Conservation (phyloP, 768 basidiomycete species). For the Xerocomellus amylosporus region DNA sequence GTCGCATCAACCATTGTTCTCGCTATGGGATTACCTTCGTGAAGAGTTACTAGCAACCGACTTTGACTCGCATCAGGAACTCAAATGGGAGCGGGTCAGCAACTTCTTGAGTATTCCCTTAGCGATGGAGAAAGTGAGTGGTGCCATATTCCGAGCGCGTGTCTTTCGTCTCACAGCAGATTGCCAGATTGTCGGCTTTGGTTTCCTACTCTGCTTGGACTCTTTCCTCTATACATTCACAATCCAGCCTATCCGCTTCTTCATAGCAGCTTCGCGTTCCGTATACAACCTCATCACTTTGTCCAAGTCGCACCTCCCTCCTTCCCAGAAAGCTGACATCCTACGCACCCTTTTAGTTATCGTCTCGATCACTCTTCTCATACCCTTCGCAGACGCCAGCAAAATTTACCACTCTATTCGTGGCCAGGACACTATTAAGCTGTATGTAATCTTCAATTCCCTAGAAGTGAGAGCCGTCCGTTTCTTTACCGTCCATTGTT, state of each 20-base stretch:
- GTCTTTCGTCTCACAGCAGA: conserved; percentile 3
- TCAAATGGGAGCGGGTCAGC: conserved; percentile 94
- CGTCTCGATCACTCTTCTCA: conserved; percentile 68
- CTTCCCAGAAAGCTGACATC: conserved; percentile 91
- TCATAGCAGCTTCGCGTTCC: conserved; percentile 60
- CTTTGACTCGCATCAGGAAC: conserved; percentile 89
- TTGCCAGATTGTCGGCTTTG: conserved; percentile 82
- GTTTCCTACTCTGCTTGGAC: conserved; percentile 90
- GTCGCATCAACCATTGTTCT: conserved; percentile 54
- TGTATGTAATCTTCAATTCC: conserved; percentile 99
- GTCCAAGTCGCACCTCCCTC: conserved; percentile 60
- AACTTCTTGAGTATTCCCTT: conserved; percentile 93
- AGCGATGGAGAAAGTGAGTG: conserved; percentile 87
- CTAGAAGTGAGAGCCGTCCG: conserved; percentile 69
- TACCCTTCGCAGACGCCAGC: conserved; percentile 88
- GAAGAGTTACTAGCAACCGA: conserved; percentile 91
- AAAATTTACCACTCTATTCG: conserved; percentile 98
- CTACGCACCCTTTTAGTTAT: conserved; percentile 76
- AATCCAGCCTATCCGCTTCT: conserved; percentile 87
- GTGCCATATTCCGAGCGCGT: not conserved
- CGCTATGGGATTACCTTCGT: conserved; percentile 88
- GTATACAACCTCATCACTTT: conserved; percentile 47
- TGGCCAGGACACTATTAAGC: conserved; percentile 96
- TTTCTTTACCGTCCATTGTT: not conserved
- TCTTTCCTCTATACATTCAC: conserved; percentile 98